Evolutionary conservation across 2,329 filamentous ascomycete genomes (phyloP).

Genomic region (Epichloe aotearoae): DNA sequence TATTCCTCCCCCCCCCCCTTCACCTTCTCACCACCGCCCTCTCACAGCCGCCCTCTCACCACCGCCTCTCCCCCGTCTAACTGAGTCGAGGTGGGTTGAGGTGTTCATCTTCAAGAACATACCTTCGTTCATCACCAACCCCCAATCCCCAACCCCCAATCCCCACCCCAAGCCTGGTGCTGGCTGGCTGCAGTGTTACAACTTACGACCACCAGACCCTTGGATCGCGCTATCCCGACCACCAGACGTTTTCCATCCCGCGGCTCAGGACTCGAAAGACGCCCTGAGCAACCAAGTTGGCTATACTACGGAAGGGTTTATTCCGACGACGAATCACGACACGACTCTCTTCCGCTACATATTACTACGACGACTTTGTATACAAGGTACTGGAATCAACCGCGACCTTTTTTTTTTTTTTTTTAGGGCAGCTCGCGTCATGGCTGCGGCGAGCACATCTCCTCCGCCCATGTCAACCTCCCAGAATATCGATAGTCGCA

Average conservation of each 20-base stretch:
- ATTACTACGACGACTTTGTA: background rate
- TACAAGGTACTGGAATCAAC: background rate
- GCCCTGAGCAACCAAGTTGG: background rate
- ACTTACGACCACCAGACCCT: background rate
- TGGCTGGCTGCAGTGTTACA: background rate
- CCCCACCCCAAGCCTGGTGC: background rate
- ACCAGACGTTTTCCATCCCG: background rate
- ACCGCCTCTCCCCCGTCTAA: background rate
- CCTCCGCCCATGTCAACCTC: constrained; percentile 19
- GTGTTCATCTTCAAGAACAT: background rate
- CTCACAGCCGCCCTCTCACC: no score
- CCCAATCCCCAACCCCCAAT: no score
- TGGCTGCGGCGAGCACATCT: constrained; percentile 23
- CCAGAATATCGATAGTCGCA: constrained; percentile 11
- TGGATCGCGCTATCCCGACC: background rate
- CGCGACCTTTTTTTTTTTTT: background rate
- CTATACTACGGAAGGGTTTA: background rate
- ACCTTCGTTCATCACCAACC: background rate
- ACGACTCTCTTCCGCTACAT: background rate
- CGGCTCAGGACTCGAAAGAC: background rate
- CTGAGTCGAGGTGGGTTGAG: background rate
- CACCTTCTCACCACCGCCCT: no score
- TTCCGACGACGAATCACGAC: background rate
- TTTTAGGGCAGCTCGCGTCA: constrained; percentile 11
- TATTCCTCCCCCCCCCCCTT: background rate